Evolutionary conservation across 805 yeast genomes (phyloP).

Genomic region (Martiniozyma abietophila): DNA sequence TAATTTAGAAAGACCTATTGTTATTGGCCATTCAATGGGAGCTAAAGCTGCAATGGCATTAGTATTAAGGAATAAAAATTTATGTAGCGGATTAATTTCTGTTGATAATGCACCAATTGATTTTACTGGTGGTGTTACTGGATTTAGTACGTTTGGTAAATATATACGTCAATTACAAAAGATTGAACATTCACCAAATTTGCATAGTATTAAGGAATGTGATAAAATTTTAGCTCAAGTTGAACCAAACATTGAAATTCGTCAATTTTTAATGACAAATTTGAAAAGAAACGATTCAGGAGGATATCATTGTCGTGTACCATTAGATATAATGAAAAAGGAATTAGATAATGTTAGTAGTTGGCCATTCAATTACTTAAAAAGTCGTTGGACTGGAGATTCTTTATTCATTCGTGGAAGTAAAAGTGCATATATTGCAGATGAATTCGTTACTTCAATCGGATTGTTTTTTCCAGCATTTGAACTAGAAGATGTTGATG

Average conservation of each 20-base stretch:
- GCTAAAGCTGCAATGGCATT: slow-evolving; percentile 91
- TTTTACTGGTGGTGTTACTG: slow-evolving; percentile 35
- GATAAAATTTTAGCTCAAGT: slow-evolving; percentile 51
- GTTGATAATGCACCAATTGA: slow-evolving; percentile 90
- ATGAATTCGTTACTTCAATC: slow-evolving; percentile 64
- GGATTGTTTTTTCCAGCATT: slow-evolving; percentile 75
- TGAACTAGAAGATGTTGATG: slow-evolving; percentile 61
- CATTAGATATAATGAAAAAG: slow-evolving; percentile 59
- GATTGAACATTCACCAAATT: slow-evolving; percentile 38
- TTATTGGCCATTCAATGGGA: slow-evolving; percentile 85
- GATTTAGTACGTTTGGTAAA: slow-evolving; percentile 43
- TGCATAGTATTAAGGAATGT: slow-evolving; percentile 54
- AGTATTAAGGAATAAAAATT: slow-evolving; percentile 55
- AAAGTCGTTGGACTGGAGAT: slow-evolving; percentile 58
- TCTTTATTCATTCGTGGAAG: slow-evolving; percentile 74
- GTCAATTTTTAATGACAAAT: slow-evolving; percentile 75
- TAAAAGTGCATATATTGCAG: slow-evolving; percentile 68
- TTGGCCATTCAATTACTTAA: slow-evolving; percentile 61
- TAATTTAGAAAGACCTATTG: slow-evolving; percentile 39
- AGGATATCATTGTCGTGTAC: slow-evolving; percentile 45
- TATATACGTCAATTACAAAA: slow-evolving; percentile 57
- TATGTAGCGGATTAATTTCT: slow-evolving; percentile 53
- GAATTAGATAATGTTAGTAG: slow-evolving; percentile 59
- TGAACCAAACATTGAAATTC: slow-evolving; percentile 49
- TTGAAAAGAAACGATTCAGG: slow-evolving; percentile 34